phyloP scores from a whole-genome alignment of 2,329 filamentous ascomycete species.

The Epichloe gansuensis region DNA sequence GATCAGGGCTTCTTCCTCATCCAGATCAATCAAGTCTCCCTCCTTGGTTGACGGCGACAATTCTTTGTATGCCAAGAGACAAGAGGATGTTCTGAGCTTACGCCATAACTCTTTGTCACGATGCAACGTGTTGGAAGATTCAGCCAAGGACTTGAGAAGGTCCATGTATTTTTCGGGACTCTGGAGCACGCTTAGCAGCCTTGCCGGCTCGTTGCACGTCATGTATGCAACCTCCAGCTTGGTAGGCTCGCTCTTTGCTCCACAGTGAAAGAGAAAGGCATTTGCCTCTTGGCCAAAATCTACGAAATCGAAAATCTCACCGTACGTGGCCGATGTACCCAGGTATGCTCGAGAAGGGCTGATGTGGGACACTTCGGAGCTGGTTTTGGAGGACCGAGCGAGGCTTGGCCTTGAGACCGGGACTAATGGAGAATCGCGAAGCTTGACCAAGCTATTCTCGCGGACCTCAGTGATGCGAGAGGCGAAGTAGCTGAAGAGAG shows the following conservation, averaged over 20 bases:
- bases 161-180: constrained; percentile 76
- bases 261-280: constrained; percentile 74
- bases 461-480: constrained; percentile 63
- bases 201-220: constrained; percentile 71
- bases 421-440: constrained; percentile 57
- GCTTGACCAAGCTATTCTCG: constrained; percentile 41
- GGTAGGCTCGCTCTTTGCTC: constrained; percentile 82
- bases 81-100: constrained; percentile 61
- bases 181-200: constrained; percentile 67
- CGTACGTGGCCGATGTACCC: constrained; percentile 56
- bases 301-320: constrained; percentile 92
- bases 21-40: constrained; percentile 34
- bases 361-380: constrained; percentile 26
- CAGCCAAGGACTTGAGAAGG: constrained; percentile 67
- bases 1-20: constrained; percentile 52
- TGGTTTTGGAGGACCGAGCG: constrained; percentile 22
- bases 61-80: constrained; percentile 75
- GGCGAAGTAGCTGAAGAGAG: constrained; percentile 74
- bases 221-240: constrained; percentile 73
- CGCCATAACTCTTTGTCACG: constrained; percentile 67
- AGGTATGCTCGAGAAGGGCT: constrained; percentile 69
- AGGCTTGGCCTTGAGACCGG: constrained; percentile 39
- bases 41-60: constrained; percentile 36
- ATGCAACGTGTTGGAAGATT: constrained; percentile 55
- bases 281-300: constrained; percentile 86